These are phyloP conservation scores for Apophysomyces ossiformis DNA, from an alignment of 371 early-diverging fungal genomes.

Conservation along the genomic window DNA sequence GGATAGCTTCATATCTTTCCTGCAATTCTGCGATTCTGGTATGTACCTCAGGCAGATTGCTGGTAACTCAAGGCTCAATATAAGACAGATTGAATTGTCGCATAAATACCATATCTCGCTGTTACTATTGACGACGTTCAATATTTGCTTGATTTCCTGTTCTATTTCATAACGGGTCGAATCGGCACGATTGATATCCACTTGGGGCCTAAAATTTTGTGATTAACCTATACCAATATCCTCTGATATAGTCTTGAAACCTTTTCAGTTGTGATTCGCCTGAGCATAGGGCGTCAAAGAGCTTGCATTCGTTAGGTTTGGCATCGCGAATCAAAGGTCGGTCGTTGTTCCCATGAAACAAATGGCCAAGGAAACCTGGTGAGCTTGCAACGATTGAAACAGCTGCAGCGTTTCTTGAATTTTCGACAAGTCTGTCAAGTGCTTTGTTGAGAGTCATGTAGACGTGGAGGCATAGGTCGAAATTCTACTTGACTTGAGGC, in stretches of 20 bases:
- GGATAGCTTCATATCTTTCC: slow-evolving; percentile 3
- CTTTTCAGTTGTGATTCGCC: slow-evolving; percentile 5
- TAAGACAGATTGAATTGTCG: neutral
- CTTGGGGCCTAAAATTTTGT: neutral
- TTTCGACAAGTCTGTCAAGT: neutral
- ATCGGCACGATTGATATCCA: neutral
- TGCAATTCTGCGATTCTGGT: neutral
- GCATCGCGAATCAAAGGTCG: slow-evolving; percentile 5
- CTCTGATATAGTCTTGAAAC: neutral
- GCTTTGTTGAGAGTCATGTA: neutral
- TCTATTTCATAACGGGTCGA: slow-evolving; percentile 1
- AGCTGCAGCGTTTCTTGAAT: slow-evolving; percentile 3
- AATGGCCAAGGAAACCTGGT: neutral
- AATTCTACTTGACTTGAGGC: no score
- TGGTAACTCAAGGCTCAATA: neutral
- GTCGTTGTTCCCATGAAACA: neutral
- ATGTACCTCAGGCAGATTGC: slow-evolving; percentile 1
- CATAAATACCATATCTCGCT: neutral
- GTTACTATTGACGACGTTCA: slow-evolving; percentile 1
- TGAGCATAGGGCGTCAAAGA: neutral
- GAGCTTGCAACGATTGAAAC: neutral
- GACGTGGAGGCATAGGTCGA: neutral
- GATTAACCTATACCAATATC: neutral
- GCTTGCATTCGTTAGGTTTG: neutral
- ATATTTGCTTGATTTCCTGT: neutral